Evolutionary conservation across 192 early-diverging fungal species (phyloP).

Genomic region (Backusella morwellensis): DNA sequence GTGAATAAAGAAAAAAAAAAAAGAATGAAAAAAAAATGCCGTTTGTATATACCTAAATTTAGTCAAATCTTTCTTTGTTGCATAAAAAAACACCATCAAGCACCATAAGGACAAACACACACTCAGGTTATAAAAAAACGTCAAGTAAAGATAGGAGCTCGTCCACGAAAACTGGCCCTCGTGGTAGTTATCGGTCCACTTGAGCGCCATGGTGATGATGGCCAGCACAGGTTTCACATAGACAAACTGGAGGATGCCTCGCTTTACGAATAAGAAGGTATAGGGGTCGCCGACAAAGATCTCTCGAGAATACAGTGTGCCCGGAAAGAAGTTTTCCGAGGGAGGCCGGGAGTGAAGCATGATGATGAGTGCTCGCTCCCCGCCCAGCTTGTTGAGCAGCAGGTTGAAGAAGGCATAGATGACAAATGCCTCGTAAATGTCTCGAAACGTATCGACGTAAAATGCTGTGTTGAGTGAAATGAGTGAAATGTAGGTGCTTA

Average conservation of each 20-base stretch:
- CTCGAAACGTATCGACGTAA: slow-evolving; percentile 88
- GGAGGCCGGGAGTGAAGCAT: slow-evolving; percentile 77
- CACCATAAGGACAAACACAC: slow-evolving; percentile 88
- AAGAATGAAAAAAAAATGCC: slow-evolving; percentile 14
- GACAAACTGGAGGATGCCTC: slow-evolving; percentile 94
- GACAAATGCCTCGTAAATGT: slow-evolving; percentile 95
- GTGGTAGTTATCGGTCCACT: slow-evolving; percentile 68
- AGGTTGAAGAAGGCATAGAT: slow-evolving; percentile 94
- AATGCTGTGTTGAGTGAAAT: slow-evolving; percentile 71
- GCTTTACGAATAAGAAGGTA: slow-evolving; percentile 81
- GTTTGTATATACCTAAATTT: slow-evolving; percentile 55
- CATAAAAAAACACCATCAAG: slow-evolving; percentile 84
- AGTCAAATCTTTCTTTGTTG: slow-evolving; percentile 69
- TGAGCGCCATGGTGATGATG: slow-evolving; percentile 76
- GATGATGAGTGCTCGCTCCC: slow-evolving; percentile 80
- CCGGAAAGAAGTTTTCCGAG: slow-evolving; percentile 81
- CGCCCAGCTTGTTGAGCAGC: slow-evolving; percentile 83
- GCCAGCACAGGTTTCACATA: slow-evolving; percentile 83
- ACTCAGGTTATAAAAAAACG: slow-evolving; percentile 83
- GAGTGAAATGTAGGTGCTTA: slow-evolving; percentile 78
- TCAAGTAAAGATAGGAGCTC: slow-evolving; percentile 78
- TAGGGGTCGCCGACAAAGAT: slow-evolving; percentile 88
- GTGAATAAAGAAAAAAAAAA: not conserved
- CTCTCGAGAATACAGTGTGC: slow-evolving; percentile 65
- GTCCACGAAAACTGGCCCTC: slow-evolving; percentile 74